Percentiles rank a stretch among this genome's conserved stretches.
phyloP scores from a whole-genome alignment of 345 rosid species.

The Bruguiera gymnorhiza region DNA sequence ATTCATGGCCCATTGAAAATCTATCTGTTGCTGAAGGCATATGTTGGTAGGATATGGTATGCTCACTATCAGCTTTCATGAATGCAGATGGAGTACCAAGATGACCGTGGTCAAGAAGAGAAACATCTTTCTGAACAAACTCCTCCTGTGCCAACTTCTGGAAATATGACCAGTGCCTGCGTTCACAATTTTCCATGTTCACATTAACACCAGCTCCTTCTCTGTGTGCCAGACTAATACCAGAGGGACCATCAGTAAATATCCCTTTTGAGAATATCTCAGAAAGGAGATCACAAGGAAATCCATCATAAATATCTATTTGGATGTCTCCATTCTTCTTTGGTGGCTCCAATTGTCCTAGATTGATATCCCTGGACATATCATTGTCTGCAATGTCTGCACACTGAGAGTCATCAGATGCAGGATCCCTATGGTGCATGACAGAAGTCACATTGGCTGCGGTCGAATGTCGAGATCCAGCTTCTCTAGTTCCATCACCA shows the following conservation, averaged over 20 bases:
- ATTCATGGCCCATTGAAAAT: constrained; percentile 32
- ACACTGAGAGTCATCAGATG: constrained; percentile 26
- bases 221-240: constrained; percentile 34
- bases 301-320: constrained; percentile 78
- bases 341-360: constrained; percentile 28
- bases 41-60: constrained; percentile 33
- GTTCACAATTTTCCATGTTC: constrained; percentile 69
- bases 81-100: constrained; percentile 26
- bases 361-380: constrained; percentile 1
- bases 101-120: constrained; percentile 60
- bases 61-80: constrained; percentile 33
- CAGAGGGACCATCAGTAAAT: constrained; percentile 48
- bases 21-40: constrained; percentile 36
- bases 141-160: constrained; percentile 78
- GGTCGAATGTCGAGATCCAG: constrained; percentile 34
- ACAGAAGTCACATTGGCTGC: constrained; percentile 23
- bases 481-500: constrained; percentile 19
- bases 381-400: constrained; percentile 12
- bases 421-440: constrained; percentile 29
- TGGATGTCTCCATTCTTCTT: constrained; percentile 65
- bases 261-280: constrained; percentile 64
- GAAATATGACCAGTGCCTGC: constrained; percentile 82
- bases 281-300: constrained; percentile 77
- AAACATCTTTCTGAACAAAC: constrained; percentile 47
- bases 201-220: constrained; percentile 69